Evolutionary conservation across 768 basidiomycete species (phyloP), one percentile per base, ranked within the genome.

Genomic region (Cyathus striatus): DNA sequence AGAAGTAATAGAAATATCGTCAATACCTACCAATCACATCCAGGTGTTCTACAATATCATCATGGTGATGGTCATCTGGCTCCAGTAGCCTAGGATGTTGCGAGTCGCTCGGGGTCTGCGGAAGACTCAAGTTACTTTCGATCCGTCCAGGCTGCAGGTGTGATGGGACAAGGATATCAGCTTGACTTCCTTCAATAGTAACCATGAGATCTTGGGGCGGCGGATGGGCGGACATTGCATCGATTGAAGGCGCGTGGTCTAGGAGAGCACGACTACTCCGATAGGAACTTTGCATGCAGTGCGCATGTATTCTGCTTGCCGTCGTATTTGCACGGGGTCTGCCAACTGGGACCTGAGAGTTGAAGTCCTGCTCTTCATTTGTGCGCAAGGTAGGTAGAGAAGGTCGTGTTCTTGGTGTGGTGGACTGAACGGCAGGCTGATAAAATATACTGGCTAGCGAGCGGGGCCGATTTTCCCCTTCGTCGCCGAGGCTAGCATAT

Each of bases 11-110:
- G 24, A 30, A 40, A 23, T 18, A 21, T 12, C 23, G 20, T 51
- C 6, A 34, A 12, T 21, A 39, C 68, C 35, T 51, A 82, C 85
- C 86, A 46, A 89, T 86, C 33, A 80, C 83, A 61, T 92, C 89
- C 50, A 92, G 63, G 58, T 90, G 82, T 47, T 90, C 89, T 4
- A 91, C 86, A 37, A 90, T 76, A 51, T 88, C 83, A 53, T 90
- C 85, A 46, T 83, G 77, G 54, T 90, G 83, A 43, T 78, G 71
- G 17, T 64, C 55, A 2, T 59, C 43, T 4, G 49, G 44, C 14
- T 51, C 46, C 3, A 27, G 14, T 17, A 35, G 25, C 5, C 52
- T 46, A 24, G 38, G 30, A 10, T 40, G 34, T 9, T 37, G 35
- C 26, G 24, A 50, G 2, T 52, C 54, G 21, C 47, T 44, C 34